Base-by-base conservation (phyloP, 108 stramenopile species). In the Cylindrotheca closterium region DNA sequence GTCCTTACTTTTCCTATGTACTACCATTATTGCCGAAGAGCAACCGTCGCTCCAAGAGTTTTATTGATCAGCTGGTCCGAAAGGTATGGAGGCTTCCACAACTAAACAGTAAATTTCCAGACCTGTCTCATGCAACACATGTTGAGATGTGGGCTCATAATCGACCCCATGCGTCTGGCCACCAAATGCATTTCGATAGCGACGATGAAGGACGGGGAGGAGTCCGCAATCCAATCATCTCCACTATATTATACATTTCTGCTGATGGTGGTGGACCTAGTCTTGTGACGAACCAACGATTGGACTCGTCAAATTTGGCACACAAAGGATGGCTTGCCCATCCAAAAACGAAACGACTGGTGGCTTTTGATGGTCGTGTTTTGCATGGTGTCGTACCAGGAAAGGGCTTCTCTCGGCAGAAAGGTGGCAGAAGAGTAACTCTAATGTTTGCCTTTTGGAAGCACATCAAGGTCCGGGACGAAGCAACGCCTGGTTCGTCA, bases 401-500 rank as follows among this genome's bases (percentile, higher is more conserved):
- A 18, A 87, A 85, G 63, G 87, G 87, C 32, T 52, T 65, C 2
- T 51, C 15, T 24, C 63, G 4, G 4, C 31, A 42, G n/a, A 51
- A 73, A 17, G 34, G 25, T 21, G 58, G 62, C 1, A 72, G 89
- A 42, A 77, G 95, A 4, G 92, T 93, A 8, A 94, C 93, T 8
- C 74, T 92, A 32, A 96, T 96, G 95, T 60, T 94, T 63, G 95
- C 95, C 19, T 94, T 94, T 72, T 96, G 95, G 95, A 75, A 87
- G 47, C 59, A 80, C 0, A 86, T 93, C 46, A 56, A 68, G 58
- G 63, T 88, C 22, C 72, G 86, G 19, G 59, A 71, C 32, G 79
- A 73, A 8, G 28, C 34, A n/a, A 65, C 55, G 15, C 80, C 67
- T 1, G 88, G 91, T 42, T 80, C 86, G 2, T 84, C 88, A 18